phyloP scores from a whole-genome alignment of 129 eudicot species.

The Tanacetum coccineum region DNA sequence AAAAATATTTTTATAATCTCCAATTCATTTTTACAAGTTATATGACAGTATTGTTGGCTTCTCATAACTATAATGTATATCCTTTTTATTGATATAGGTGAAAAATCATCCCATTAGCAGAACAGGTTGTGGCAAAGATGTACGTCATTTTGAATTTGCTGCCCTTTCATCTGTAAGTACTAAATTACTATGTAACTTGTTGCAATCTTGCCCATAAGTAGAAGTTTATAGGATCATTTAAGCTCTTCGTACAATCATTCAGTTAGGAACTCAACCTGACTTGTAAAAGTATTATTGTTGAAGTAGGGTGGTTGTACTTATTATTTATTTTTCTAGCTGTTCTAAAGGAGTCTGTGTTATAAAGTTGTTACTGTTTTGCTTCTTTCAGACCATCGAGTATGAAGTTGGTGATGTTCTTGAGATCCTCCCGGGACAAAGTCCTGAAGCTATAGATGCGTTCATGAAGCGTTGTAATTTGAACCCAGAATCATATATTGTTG shows the following conservation, averaged over 20 bases:
- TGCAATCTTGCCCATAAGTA: not conserved
- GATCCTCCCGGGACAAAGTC: conserved; percentile 77
- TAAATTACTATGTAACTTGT: not conserved
- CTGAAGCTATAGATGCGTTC: conserved; percentile 76
- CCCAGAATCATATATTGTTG: conserved; percentile 75
- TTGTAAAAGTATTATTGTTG: no score
- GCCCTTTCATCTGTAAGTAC: conserved; percentile 74
- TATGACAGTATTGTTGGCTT: not conserved
- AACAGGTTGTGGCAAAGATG: conserved; percentile 66
- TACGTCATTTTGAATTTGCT: conserved; percentile 86
- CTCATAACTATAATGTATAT: not conserved
- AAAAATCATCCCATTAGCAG: conserved; percentile 47
- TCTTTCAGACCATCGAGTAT: conserved; percentile 58
- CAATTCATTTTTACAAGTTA: not conserved
- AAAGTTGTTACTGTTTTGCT: conserved; percentile 9
- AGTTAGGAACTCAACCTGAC: no score
- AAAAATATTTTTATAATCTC: no score
- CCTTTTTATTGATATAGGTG: conserved; percentile 33
- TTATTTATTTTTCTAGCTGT: not conserved
- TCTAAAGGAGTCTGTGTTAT: not conserved
- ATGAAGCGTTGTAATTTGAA: conserved; percentile 68
- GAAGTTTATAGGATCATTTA: not conserved
- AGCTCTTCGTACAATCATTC: no score
- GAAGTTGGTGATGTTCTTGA: conserved; percentile 95
- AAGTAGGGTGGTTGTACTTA: no score